Base-by-base conservation (phyloP, 352 stramenopile species). In the Globisporangium takayamanum region DNA sequence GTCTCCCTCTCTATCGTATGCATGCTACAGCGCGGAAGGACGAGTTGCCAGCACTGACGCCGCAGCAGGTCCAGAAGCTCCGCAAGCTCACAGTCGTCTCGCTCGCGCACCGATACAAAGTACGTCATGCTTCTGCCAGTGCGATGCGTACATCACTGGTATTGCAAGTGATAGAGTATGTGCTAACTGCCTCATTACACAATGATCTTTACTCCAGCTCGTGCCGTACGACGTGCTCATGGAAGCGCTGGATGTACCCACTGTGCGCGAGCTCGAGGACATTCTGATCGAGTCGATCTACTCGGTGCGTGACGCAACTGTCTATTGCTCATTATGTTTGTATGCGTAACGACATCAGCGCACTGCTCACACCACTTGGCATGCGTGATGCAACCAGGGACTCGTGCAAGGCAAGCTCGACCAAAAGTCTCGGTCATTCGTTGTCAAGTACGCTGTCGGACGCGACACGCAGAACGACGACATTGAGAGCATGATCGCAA, bases 261-360 rank as follows among this genome's bases (percentile, higher is more conserved):
- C 80, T 20, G 76, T 96, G 20, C 84, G 90, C 39, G 85, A 96
- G 37, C 78, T 97, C 20, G 91, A 97, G 74, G 91, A 97, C 66
- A 79, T 97, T 37, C 76, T 97, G 26, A 97, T 97, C 53, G 89
- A 97, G 45, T 90, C 86, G 25, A 97, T 97, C 45, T 97, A 97
- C 70, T 92, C 87, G 14, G 90, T 95, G 76, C 12, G 49, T 46
- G 56, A n/a, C 10, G 33, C 33, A 10, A 3, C 5, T 33, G 25
- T 12, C 8, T n/a, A 18, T 45, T 55, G 16, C 7, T 33, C 36
- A 16, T 2, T 22, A 33, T 14, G 28, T 46, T 50, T 22, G 16
- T 30, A 44, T 22, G 33, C 10, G 30, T 8, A 11, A 11, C 18
- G 30, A n/a, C 16, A 16, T 11, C 7, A 2, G 22, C 5, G 25